Evolutionary conservation across 2,329 filamentous ascomycete species (phyloP).

Genomic region (Bipolaris oryzae): DNA sequence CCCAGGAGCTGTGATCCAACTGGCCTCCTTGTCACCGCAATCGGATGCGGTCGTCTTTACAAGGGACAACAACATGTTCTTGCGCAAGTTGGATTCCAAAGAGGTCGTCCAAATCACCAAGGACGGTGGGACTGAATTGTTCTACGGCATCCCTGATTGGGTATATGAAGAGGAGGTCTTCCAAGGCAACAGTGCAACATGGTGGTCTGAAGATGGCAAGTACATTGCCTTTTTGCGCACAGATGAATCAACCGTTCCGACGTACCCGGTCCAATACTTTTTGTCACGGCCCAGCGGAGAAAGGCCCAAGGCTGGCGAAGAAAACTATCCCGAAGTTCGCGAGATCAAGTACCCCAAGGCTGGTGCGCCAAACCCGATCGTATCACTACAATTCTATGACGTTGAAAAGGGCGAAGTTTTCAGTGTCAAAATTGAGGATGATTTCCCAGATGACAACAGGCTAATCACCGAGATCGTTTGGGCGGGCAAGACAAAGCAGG

Average conservation of each 20-base stretch:
- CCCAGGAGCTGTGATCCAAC: conserved; percentile 71
- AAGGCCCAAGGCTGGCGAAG: conserved; percentile 70
- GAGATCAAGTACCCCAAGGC: conserved; percentile 98
- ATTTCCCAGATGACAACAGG: conserved; percentile 80
- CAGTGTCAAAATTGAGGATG: conserved; percentile 74
- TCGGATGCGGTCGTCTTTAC: conserved; percentile 91
- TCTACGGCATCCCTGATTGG: conserved; percentile 98
- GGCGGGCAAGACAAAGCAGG: conserved; percentile 75
- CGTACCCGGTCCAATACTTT: conserved; percentile 93
- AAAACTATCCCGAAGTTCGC: conserved; percentile 87
- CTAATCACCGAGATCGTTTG: conserved; percentile 94
- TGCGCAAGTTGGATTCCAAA: conserved; percentile 69
- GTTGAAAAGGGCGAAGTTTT: conserved; percentile 78
- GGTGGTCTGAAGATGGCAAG: conserved; percentile 92
- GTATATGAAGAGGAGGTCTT: conserved; percentile 93
- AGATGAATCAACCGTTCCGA: conserved; percentile 89
- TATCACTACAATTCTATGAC: conserved; percentile 89
- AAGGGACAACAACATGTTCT: conserved; percentile 84
- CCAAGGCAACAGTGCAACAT: conserved; percentile 78
- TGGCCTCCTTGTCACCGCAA: conserved; percentile 87
- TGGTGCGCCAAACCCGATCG: conserved; percentile 88
- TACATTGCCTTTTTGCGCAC: conserved; percentile 91
- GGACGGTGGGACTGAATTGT: conserved; percentile 86
- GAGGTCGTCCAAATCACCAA: conserved; percentile 75
- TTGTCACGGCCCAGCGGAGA: conserved; percentile 82